Evolutionary conservation across 257 asterid genomes (phyloP), one percentile per base, ranked within the genome.

Genomic region (Salvia miltiorrhiza): DNA sequence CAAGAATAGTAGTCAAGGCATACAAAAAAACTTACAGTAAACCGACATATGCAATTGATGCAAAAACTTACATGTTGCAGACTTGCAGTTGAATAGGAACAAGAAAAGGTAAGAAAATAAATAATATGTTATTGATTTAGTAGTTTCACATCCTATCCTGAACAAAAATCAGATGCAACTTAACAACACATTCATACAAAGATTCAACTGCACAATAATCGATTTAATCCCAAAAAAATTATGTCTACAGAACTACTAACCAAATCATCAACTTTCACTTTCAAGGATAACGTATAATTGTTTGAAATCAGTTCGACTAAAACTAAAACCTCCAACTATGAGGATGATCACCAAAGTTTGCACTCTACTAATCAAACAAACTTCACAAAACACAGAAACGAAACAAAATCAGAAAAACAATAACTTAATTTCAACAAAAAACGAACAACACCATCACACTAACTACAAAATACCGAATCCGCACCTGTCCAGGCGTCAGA

Each of bases 401-500:
- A 4, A 1, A 24, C 59, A 65, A 13, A 7, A 40, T 41, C 13
- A 4, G 14, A 32, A 52, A 20, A 55, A 32, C 20, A 70, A 28
- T 28, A 56, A 9, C 44, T 9, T n/a, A 62, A 50, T 26, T 19
- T n/a, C n/a, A n/a, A n/a, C 16, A 55, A 2, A n/a, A 60, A 41
- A 57, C 39, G 10, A 71, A 62, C 71, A 69, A 39, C 43, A 70
- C 48, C 73, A 64, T 58, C 40, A 49, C 2, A 30, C 9, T 45
- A 24, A 53, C 5, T 50, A 30, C 4, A n/a, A 66, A 37, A 16
- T 17, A n/a, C 63, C 58, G 57, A 17, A 79, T 30, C 54, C 80
- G 10, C 64, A 90, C 95, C 91, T 81, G 95, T 26, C 93, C 93
- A 35, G 93, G 80, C 9, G 91, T 83, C 76, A 87, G 81, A 52